Evolutionary conservation across 2,329 filamentous ascomycete species (phyloP), one percentile per base, ranked within the genome.

Genomic region (Rugonectria rugulosa): DNA sequence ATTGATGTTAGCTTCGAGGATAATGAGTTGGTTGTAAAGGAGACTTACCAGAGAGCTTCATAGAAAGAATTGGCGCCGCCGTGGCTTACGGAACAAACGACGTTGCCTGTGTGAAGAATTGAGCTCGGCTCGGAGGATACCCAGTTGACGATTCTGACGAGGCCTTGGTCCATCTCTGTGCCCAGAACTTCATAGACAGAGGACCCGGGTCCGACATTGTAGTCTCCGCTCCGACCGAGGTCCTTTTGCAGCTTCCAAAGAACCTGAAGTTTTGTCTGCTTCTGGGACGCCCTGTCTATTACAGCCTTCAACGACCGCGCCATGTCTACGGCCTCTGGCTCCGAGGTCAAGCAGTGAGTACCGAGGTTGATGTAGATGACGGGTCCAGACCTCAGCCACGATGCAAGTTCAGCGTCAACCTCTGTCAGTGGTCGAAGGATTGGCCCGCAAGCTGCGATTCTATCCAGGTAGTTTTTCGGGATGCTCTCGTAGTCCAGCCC

Each of bases 1-100:
- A 17, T 27, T 27, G 15, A 6, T 19, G 14, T 43, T 43, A 43
- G 40, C n/a, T 17, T 38, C 15, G 29, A 32, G 7, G 11, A 7
- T 27, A 11, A 24, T 8, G 4, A 8, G 6, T 34, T 24, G 23
- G 37, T 12, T 14, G 14, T n/a, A 7, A 26, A 14, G 2, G 10
- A 21, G 17, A 37, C 51, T 54, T 19, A 48, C 51, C 29, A 37
- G 11, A 53, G 9, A 2, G 42, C 44, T 15, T 54, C 51, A 24
- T 38, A 29, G 24, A 48, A 54, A 7, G 51, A 54, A 17, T 31
- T 58, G 15, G 56, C 56, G 5, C 56, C 56, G 2, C 56, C 56
- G 26, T 58, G 52, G 2, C 36, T 58, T 5, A 58, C 52, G 5
- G 52, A 54, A 40, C 52, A 56, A 3, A 58, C 37, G 5, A 52